Base-by-base conservation (phyloP, 495 filamentous ascomycete genomes). In the Aspergillus heteromorphus region DNA sequence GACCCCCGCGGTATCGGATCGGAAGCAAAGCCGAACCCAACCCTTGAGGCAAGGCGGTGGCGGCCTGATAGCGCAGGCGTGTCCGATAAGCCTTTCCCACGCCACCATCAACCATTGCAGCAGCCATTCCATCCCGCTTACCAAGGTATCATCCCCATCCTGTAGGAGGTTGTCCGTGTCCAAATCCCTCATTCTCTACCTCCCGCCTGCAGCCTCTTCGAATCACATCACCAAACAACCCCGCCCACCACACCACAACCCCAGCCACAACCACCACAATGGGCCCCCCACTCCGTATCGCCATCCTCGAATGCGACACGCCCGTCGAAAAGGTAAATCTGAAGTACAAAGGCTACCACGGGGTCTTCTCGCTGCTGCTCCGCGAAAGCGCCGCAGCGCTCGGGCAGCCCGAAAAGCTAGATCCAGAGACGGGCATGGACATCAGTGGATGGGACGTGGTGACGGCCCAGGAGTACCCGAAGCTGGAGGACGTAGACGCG, bases 281-380 rank as follows among this genome's bases (percentile, higher is more conserved):
- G 73, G 64, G 53, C 42, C 61, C 74, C 9, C 87, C 87, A 19
- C 71, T 92, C 58, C 87, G 88, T 51, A 87, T 96, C 59, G 90
- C 90, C 34, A 76, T 95, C 56, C 83, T 96, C 53, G 89, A 92
- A 77, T 84, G 86, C 70, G 91, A 92, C 71, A 86, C 79, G 6
- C 87, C 88, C 1, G 65, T 83, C 14, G 75, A 77, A 1, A 59
- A 69, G 8, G 74, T 80, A 42, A 66, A 79, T 53, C 72, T 70
- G 34, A 84, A 82, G 65, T 92, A 89, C 69, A 79, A 83, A 23
- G 79, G 80, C 38, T 96, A 95, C 65, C 77, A 80, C 59, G 85
- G 83, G 48, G 73, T 95, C 31, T 96, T 95, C 75, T 72, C 60
- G 9, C 59, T 74, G 21, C 78, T 95, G 1, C 79, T 95, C 13